Conservation (phyloP, 1,284 basidiomycete genomes). For the Ceratobasidium papillatum region DNA sequence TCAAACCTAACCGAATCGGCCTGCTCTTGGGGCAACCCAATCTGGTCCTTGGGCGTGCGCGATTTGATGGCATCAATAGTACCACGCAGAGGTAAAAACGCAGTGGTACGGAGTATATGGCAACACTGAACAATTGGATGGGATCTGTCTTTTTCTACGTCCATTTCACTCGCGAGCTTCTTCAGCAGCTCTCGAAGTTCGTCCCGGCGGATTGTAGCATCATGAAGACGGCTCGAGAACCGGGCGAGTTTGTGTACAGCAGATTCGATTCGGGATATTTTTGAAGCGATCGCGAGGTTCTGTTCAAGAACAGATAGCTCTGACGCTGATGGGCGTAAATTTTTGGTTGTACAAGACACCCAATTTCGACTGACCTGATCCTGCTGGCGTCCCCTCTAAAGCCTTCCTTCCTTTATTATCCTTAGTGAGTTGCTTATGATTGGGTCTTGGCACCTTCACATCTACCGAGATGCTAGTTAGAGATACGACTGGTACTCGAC, state of each 20-base stretch:
- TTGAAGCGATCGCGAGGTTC: constrained; percentile 1
- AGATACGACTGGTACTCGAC: not conserved
- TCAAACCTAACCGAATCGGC: not conserved
- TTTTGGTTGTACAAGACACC: not conserved
- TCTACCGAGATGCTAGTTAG: not conserved
- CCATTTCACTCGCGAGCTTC: not conserved
- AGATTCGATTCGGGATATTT: not conserved
- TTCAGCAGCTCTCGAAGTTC: not conserved
- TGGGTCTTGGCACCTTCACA: not conserved
- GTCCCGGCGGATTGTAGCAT: not conserved
- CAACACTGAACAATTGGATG: constrained; percentile 18
- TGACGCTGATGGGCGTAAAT: not conserved
- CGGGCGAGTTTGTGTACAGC: constrained; percentile 19
- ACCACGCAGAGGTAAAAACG: not conserved
- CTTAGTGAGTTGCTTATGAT: not conserved
- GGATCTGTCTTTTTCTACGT: not conserved
- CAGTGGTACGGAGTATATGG: not conserved
- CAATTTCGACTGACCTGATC: not conserved
- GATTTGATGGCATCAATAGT: not conserved
- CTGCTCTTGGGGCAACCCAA: not conserved
- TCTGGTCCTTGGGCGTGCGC: constrained; percentile 9
- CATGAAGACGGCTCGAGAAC: constrained; percentile 6
- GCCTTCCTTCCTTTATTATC: not conserved
- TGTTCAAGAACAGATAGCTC: not conserved
- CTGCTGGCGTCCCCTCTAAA: not conserved